phyloP scores from a whole-genome alignment of 495 filamentous ascomycete species.

The Penicillium malachiteum region DNA sequence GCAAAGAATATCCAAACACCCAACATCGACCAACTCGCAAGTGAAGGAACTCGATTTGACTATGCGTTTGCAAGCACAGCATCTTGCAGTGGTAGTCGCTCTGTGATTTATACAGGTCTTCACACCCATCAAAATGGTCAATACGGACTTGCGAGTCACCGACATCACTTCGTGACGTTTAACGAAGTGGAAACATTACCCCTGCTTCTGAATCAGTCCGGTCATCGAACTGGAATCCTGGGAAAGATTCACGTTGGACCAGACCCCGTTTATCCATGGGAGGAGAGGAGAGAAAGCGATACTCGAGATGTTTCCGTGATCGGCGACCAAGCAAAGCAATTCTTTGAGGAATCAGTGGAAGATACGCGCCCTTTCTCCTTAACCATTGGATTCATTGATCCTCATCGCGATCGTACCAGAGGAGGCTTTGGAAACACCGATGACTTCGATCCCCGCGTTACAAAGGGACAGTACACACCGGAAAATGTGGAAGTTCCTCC shows the following conservation, averaged over 20 bases:
- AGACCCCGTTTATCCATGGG: slow-evolving; percentile 35
- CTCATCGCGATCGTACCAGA: slow-evolving; percentile 36
- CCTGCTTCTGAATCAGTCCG: slow-evolving; percentile 25
- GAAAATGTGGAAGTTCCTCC: slow-evolving; percentile 30
- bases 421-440: slow-evolving; percentile 39
- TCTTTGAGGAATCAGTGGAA: slow-evolving; percentile 29
- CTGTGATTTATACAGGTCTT: slow-evolving; percentile 44
- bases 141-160: slow-evolving; percentile 31
- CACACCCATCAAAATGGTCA: slow-evolving; percentile 48
- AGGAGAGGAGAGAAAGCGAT: slow-evolving; percentile 28
- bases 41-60: slow-evolving; percentile 31
- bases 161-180: slow-evolving; percentile 38
- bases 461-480: not conserved
- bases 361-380: slow-evolving; percentile 31
- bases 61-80: slow-evolving; percentile 44
- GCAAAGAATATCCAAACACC: slow-evolving; percentile 31
- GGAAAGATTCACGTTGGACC: slow-evolving; percentile 47
- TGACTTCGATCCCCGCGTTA: slow-evolving; percentile 7
- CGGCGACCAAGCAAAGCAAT: slow-evolving; percentile 29
- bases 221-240: slow-evolving; percentile 39
- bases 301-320: slow-evolving; percentile 35
- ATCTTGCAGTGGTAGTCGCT: slow-evolving; percentile 41
- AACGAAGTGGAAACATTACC: slow-evolving; percentile 37
- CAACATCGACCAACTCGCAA: slow-evolving; percentile 37
- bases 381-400: slow-evolving; percentile 41